Conservation (phyloP, 768 basidiomycete genomes). For the Phlegmacium glaucopus region DNA sequence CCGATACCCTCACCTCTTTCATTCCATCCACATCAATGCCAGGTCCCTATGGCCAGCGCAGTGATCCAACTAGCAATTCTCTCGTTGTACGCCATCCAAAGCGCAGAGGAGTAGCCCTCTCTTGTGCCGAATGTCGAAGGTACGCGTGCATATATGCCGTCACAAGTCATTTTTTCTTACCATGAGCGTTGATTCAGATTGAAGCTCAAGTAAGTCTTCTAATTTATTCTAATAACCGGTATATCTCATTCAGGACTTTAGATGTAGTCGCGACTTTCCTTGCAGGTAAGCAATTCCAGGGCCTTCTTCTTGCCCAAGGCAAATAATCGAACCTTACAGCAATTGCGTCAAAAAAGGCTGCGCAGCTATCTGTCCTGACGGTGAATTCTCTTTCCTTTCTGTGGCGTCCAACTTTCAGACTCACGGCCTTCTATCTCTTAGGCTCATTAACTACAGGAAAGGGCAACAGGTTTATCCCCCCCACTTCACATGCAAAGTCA, state of each 20-base stretch:
- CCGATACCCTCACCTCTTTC: constrained; percentile 14
- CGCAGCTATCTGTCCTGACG: constrained; percentile 64
- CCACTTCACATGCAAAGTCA: constrained; percentile 2
- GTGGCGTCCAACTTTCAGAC: constrained; percentile 10
- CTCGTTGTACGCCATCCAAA: constrained; percentile 38
- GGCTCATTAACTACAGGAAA: constrained; percentile 72
- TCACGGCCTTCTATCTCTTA: constrained; percentile 19
- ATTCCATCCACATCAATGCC: constrained; percentile 24
- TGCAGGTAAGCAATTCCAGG: constrained; percentile 43
- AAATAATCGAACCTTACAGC: constrained; percentile 23
- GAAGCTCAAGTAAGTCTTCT: constrained; percentile 56
- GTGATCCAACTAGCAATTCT: constrained; percentile 22
- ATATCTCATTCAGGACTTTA: constrained; percentile 21
- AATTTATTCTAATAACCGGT: constrained; percentile 7
- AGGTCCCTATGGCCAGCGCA: constrained; percentile 17
- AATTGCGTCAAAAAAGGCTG: constrained; percentile 60
- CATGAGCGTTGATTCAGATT: constrained; percentile 34
- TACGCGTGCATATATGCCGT: constrained; percentile 21
- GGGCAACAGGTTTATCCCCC: constrained; percentile 53
- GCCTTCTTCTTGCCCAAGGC: constrained; percentile 2
- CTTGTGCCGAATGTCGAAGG: constrained; percentile 72
- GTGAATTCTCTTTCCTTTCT: constrained; percentile 24
- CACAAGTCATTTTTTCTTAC: constrained; percentile 8
- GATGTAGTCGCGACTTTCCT: constrained; percentile 64
- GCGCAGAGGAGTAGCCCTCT: constrained; percentile 53